Evolutionary conservation across 2,329 filamentous ascomycete species (phyloP).

Genomic region (Paecilomyces sp.): DNA sequence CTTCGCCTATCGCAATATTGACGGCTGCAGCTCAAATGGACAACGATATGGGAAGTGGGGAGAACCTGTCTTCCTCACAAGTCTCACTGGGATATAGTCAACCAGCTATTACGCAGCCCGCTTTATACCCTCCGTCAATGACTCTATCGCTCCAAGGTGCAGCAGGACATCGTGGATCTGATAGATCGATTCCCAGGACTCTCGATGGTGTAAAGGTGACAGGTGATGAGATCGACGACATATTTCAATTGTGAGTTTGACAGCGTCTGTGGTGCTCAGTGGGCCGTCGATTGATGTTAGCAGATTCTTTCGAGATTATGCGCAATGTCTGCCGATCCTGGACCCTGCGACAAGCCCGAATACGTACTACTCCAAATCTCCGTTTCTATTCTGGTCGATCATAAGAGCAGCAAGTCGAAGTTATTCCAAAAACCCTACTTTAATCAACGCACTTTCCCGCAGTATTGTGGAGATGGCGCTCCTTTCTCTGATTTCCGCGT

Average conservation of each 20-base stretch:
- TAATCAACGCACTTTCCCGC: slow-evolving; percentile 25
- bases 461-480: slow-evolving; percentile 31
- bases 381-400: slow-evolving; percentile 76
- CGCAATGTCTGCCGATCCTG: slow-evolving; percentile 31
- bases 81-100: slow-evolving; percentile 13
- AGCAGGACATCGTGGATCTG: slow-evolving; percentile 4
- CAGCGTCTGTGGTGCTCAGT: background rate
- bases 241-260: slow-evolving; percentile 26
- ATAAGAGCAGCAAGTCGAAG: slow-evolving; percentile 29
- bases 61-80: slow-evolving; percentile 11
- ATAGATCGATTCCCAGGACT: slow-evolving; percentile 20
- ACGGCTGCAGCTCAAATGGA: slow-evolving; percentile 25
- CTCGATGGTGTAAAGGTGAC: slow-evolving; percentile 23
- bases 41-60: slow-evolving; percentile 11
- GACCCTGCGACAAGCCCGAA: slow-evolving; percentile 55
- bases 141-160: slow-evolving; percentile 4
- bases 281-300: background rate
- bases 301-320: slow-evolving; percentile 33
- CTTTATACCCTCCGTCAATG: slow-evolving; percentile 9
- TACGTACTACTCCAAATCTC: slow-evolving; percentile 68
- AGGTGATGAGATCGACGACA: slow-evolving; percentile 28
- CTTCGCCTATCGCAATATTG: slow-evolving; percentile 20
- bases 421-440: slow-evolving; percentile 31
- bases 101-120: slow-evolving; percentile 13
- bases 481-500: slow-evolving; percentile 21